Conservation (phyloP, 352 stramenopile species). For the Pythium utonaiense region DNA sequence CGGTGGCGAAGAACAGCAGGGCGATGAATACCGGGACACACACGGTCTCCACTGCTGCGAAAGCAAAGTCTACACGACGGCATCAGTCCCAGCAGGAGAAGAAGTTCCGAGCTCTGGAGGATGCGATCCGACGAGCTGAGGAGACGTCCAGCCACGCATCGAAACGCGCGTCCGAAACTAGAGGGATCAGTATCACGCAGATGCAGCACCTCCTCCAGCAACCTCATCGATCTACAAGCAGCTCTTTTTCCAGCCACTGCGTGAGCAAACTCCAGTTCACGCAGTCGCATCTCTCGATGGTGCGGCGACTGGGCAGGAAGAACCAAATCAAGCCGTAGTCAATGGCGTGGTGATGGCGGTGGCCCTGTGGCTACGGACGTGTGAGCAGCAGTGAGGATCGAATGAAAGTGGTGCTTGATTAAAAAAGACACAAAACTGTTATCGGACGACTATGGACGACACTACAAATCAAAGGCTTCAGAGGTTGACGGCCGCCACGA, state of each 20-base stretch:
- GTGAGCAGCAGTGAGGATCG: neutral
- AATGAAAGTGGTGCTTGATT: neutral
- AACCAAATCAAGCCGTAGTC: neutral
- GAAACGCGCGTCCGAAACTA: neutral
- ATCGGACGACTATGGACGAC: neutral
- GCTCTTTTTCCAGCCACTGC: conserved; percentile 1
- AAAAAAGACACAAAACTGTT: conserved; percentile 1
- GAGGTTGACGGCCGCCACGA: neutral
- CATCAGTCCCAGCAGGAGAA: conserved; percentile 33
- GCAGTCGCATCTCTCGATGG: conserved; percentile 24
- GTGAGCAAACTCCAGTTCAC: conserved; percentile 24
- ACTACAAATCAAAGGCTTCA: neutral
- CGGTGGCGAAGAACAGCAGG: too few relatives aligned
- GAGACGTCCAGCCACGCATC: neutral
- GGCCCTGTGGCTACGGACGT: too few relatives aligned
- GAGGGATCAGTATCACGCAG: conserved; percentile 11
- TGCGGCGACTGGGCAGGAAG: conserved; percentile 15
- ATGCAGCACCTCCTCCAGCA: conserved; percentile 22
- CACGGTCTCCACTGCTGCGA: too few relatives aligned
- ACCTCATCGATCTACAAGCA: neutral
- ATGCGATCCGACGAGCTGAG: conserved; percentile 25
- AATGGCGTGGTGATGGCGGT: too few relatives aligned
- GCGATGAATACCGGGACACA: too few relatives aligned
- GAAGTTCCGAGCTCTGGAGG: conserved; percentile 38
- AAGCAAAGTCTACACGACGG: conserved; percentile 1